Conservation (phyloP, 108 stramenopile genomes). For the Skeletonema menzelii region DNA sequence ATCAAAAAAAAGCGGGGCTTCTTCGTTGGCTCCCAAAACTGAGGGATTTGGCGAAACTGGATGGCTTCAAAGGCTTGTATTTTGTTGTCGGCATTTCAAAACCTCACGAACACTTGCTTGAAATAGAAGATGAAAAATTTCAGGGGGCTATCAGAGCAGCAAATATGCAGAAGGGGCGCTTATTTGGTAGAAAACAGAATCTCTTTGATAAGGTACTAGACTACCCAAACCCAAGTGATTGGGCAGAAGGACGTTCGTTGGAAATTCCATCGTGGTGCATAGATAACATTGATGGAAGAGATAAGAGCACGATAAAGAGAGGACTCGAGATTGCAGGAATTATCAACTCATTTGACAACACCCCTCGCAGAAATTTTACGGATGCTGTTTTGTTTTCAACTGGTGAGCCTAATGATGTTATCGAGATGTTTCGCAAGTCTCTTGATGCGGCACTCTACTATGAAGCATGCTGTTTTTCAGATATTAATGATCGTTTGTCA, state of each 20-base stretch:
- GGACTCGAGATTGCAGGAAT: slow-evolving; percentile 52
- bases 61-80: slow-evolving; percentile 59
- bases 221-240: slow-evolving; percentile 57
- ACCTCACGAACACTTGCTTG: slow-evolving; percentile 1
- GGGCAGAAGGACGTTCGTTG: slow-evolving; percentile 20
- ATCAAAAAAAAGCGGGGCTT: slow-evolving; percentile 20
- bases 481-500: slow-evolving; percentile 4
- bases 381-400: slow-evolving; percentile 38
- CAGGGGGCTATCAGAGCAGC: not conserved
- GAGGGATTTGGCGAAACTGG: slow-evolving; percentile 42
- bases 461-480: slow-evolving; percentile 49
- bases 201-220: slow-evolving; percentile 6
- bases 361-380: slow-evolving; percentile 59
- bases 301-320: slow-evolving; percentile 4
- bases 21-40: slow-evolving; percentile 6
- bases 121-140: not conserved
- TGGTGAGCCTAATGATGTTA: slow-evolving; percentile 30
- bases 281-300: not conserved
- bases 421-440: slow-evolving; percentile 44
- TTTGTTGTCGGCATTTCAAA: slow-evolving; percentile 37
- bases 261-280: slow-evolving; percentile 55
- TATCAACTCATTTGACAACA: slow-evolving; percentile 71
- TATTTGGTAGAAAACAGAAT: not conserved
- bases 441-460: slow-evolving; percentile 50
- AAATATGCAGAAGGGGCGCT: not conserved